A percentile compares a stretch with the other conserved stretches of the same genome.
These are phyloP conservation scores for Ceratocystis cacaofunesta DNA, from an alignment of 2,329 filamentous ascomycete genomes.

Conservation along the genomic window DNA sequence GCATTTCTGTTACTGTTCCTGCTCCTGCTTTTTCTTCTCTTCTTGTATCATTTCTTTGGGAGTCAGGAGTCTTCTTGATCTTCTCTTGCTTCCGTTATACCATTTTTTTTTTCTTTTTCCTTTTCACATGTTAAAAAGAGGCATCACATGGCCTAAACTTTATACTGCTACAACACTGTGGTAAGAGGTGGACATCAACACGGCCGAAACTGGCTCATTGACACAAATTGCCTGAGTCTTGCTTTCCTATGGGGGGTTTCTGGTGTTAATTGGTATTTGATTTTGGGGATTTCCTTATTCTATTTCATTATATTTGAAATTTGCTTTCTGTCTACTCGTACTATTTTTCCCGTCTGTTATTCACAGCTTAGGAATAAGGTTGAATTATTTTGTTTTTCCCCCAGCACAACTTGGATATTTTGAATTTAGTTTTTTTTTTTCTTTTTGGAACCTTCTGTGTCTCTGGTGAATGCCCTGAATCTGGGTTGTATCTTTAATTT, in stretches of 20 bases:
- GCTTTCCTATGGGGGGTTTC: neutral
- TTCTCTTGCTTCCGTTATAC: conserved; percentile 21
- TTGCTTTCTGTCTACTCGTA: neutral
- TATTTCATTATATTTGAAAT: neutral
- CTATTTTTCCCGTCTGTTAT: neutral
- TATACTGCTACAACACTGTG: conserved; percentile 1
- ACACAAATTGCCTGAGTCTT: conserved; percentile 1
- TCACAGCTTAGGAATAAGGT: neutral
- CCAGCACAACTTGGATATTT: neutral
- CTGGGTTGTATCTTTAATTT: neutral
- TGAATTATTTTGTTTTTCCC: neutral
- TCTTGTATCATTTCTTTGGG: conserved; percentile 19
- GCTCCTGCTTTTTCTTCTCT: conserved; percentile 19
- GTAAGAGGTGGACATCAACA: neutral
- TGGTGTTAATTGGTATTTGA: conserved; percentile 4
- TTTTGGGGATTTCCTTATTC: neutral
- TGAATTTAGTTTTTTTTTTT: neutral
- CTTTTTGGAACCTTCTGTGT: neutral
- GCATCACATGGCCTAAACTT: neutral
- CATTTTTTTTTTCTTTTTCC: conserved; percentile 18
- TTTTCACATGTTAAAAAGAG: neutral
- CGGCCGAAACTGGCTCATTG: neutral
- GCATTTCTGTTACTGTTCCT: conserved; percentile 22
- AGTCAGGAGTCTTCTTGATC: neutral
- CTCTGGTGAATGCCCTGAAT: neutral